These are phyloP conservation scores for Dioszegia hungarica DNA, from an alignment of 768 basidiomycete genomes.

Conservation along the genomic window DNA sequence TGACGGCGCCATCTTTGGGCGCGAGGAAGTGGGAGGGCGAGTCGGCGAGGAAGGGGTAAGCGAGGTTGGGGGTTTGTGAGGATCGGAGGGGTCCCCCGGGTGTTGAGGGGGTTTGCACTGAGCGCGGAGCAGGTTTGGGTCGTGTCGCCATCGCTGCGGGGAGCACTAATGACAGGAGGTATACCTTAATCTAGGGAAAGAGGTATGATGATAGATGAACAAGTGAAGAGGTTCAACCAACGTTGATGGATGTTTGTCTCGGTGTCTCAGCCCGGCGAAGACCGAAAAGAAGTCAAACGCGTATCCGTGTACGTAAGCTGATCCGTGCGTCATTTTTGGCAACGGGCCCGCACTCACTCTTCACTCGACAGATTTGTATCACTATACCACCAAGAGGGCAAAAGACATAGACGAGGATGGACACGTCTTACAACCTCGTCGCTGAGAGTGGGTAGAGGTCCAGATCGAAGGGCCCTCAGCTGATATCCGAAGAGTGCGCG, in stretches of 20 bases:
- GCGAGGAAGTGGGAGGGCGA: constrained; percentile 6
- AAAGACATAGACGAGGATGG: no score
- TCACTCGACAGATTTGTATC: no score
- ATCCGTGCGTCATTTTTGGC: neutral
- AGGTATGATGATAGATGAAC: neutral
- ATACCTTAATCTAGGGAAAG: neutral
- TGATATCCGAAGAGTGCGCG: constrained; percentile 38
- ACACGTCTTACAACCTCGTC: constrained; percentile 44
- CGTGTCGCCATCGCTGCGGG: constrained; percentile 2
- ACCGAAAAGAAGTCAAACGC: constrained; percentile 4
- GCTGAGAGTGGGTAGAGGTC: constrained; percentile 40
- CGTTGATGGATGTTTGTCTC: neutral
- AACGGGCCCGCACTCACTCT: neutral
- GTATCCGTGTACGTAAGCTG: neutral
- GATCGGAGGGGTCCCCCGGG: neutral
- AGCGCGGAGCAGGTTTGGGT: neutral
- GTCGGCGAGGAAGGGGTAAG: constrained; percentile 12
- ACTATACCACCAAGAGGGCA: no score
- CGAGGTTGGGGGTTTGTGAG: neutral
- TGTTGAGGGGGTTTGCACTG: neutral
- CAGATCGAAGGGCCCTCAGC: neutral
- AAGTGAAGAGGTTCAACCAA: no score
- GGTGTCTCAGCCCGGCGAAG: neutral
- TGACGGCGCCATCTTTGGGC: constrained; percentile 25
- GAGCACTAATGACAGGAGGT: neutral